Evolutionary conservation across 768 basidiomycete species (phyloP).

Genomic region (Chiua virens): DNA sequence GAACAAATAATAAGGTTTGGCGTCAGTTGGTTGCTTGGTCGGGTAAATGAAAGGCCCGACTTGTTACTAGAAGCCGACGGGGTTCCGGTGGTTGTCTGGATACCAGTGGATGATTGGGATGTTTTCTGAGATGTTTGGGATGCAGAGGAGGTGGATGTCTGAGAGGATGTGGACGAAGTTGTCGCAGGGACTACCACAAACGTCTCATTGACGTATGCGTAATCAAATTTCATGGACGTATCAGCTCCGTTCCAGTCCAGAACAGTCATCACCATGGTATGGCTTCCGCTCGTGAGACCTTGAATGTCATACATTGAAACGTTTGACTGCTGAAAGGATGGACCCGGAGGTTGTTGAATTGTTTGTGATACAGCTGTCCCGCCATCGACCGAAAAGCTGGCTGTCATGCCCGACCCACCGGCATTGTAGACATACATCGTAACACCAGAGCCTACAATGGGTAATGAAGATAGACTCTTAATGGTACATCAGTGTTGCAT

Average conservation of each 20-base stretch:
- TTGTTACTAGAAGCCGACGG: not conserved
- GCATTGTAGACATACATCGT: conserved; percentile 27
- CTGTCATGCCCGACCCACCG: conserved; percentile 19
- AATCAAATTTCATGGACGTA: conserved; percentile 29
- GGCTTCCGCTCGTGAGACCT: conserved; percentile 13
- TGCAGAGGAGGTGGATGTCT: conserved; percentile 1
- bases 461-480: not conserved
- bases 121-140: not conserved
- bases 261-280: conserved; percentile 23
- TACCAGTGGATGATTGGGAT: not conserved
- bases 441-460: conserved; percentile 23
- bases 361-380: conserved; percentile 1
- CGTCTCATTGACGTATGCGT: conserved; percentile 25
- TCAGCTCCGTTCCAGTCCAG: conserved; percentile 15
- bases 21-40: conserved; percentile 2
- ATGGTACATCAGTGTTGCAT: not conserved
- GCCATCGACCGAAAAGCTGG: conserved; percentile 22
- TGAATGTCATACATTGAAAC: conserved; percentile 19
- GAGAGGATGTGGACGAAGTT: not conserved
- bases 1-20: not conserved
- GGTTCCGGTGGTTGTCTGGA: not conserved
- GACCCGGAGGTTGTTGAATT: conserved; percentile 2
- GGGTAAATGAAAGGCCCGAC: conserved; percentile 4
- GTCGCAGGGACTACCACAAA: conserved; percentile 7
- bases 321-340: conserved; percentile 21